A percentile compares a stretch with the other conserved stretches of the same genome.
Conservation (phyloP, 2,329 filamentous ascomycete species). For the Cladophialophora exuberans region DNA sequence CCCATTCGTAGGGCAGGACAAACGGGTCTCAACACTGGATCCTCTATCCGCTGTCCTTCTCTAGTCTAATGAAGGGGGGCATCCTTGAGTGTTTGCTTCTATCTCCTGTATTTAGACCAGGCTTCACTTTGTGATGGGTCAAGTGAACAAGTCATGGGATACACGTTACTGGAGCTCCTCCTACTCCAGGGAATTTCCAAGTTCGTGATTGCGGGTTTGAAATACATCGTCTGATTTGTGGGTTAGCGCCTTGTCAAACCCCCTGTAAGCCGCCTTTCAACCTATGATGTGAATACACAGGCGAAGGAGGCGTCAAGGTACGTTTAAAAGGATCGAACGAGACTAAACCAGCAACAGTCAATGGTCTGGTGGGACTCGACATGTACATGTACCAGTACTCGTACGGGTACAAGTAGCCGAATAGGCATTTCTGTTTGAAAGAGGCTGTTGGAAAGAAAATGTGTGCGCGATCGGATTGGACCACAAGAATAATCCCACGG, state of each 20-base stretch:
- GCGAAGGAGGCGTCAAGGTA: slow-evolving; percentile 2
- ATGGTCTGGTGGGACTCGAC: neutral
- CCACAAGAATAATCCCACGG: no score
- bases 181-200: no score
- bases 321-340: neutral
- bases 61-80: no score
- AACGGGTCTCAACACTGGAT: no score
- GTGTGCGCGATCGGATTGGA: no score
- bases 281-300: slow-evolving; percentile 12
- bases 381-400: neutral
- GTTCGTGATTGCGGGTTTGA: neutral
- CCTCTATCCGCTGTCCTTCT: no score
- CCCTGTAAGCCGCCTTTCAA: slow-evolving; percentile 2
- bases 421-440: no score
- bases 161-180: neutral
- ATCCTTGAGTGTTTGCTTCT: no score
- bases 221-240: neutral
- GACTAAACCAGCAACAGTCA: slow-evolving; percentile 8
- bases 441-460: neutral
- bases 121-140: no score
- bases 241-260: neutral
- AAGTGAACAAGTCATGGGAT: slow-evolving; percentile 1
- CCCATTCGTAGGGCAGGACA: no score
- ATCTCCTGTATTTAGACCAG: no score
- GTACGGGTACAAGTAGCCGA: no score